Conservation (phyloP, 148 eudicot species). For the Silene uniflora region DNA sequence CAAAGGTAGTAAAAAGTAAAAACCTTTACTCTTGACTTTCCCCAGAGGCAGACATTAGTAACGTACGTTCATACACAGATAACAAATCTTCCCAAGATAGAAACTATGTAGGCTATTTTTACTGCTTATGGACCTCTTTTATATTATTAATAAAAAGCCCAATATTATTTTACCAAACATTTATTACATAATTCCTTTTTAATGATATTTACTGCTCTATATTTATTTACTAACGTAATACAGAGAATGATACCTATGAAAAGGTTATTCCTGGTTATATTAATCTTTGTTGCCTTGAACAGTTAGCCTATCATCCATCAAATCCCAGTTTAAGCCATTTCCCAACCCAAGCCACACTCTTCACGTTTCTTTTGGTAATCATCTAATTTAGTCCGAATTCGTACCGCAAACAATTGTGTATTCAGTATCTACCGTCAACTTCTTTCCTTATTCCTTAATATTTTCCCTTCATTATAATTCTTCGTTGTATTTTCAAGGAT, state of each 20-base stretch:
- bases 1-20: background rate
- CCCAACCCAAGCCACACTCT: background rate
- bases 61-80: too few species aligned
- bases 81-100: background rate
- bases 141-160: background rate
- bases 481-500: background rate
- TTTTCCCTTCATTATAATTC: background rate
- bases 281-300: background rate
- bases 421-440: background rate
- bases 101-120: background rate
- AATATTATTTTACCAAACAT: background rate
- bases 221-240: slow-evolving; percentile 6
- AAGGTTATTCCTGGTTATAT: background rate
- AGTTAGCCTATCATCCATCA: background rate
- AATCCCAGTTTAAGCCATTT: background rate
- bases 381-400: too few species aligned
- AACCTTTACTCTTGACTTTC: background rate
- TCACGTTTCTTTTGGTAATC: background rate
- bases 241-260: background rate
- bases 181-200: background rate
- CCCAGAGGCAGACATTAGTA: background rate
- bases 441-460: background rate
- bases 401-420: too few species aligned
- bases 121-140: slow-evolving; percentile 6
- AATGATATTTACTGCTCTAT: background rate